These are phyloP conservation scores for Prinsepia uniflora DNA, from an alignment of 306 rosid species.

Conservation along the genomic window DNA sequence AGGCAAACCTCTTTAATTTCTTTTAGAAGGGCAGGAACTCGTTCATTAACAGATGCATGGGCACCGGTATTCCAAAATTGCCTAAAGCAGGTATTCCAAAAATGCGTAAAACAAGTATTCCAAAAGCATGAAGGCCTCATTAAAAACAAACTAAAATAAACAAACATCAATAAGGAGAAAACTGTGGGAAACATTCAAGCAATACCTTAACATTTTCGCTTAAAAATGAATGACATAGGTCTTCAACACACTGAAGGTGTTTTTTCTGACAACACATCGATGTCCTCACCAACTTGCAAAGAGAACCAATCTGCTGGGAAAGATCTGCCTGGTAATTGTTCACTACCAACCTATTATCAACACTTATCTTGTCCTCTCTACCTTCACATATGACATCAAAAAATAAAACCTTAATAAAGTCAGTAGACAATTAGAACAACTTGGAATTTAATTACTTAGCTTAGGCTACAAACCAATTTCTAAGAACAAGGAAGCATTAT, in stretches of 20 bases:
- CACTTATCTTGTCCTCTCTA: conserved; percentile 73
- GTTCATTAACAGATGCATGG: too few species aligned
- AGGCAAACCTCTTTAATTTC: too few species aligned
- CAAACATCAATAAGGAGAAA: neutral
- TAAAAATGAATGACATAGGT: conserved; percentile 58
- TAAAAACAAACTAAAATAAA: neutral
- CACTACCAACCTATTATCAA: conserved; percentile 68
- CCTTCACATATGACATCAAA: conserved; percentile 33
- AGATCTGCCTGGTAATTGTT: conserved; percentile 69
- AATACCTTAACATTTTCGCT: conserved; percentile 66
- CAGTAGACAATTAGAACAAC: neutral
- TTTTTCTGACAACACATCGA: conserved; percentile 65
- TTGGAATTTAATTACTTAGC: conserved; percentile 4
- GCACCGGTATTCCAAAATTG: conserved; percentile 50
- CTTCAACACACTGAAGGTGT: conserved; percentile 72
- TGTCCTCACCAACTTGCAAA: conserved; percentile 58
- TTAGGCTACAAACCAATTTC: conserved; percentile 63
- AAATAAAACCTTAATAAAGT: neutral
- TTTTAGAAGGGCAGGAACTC: too few species aligned
- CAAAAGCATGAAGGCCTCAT: neutral
- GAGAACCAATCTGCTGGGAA: conserved; percentile 62
- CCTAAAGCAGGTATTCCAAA: conserved; percentile 53
- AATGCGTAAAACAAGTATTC: too few species aligned
- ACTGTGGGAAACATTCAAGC: neutral
- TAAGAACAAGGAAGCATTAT: conserved; percentile 61